Evolutionary conservation across 1,284 basidiomycete genomes (phyloP).

Genomic region (Leucoagaricus sp.): DNA sequence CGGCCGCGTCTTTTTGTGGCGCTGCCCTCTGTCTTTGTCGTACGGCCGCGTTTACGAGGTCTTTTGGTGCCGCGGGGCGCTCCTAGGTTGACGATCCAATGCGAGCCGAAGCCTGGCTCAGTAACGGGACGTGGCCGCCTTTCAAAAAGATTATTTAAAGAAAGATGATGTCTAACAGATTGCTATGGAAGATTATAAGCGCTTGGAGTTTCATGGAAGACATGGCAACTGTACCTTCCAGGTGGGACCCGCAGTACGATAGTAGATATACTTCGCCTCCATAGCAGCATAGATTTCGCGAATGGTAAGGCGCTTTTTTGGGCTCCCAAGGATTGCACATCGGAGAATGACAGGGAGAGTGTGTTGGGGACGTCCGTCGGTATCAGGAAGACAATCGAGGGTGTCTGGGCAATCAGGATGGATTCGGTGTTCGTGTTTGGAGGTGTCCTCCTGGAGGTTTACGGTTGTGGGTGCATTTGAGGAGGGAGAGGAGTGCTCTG

Average conservation of each 20-base stretch:
- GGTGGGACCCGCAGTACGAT: constrained; percentile 72
- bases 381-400: constrained; percentile 73
- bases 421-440: constrained; percentile 47
- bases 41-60: constrained; percentile 74
- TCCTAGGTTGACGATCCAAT: constrained; percentile 80
- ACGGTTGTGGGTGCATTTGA: constrained; percentile 13
- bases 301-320: constrained; percentile 73
- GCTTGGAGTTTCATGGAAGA: constrained; percentile 13
- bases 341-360: constrained; percentile 80
- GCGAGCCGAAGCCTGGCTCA: constrained; percentile 81
- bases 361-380: constrained; percentile 74
- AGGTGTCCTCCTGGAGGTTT: constrained; percentile 22
- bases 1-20: constrained; percentile 22
- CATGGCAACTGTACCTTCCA: constrained; percentile 63
- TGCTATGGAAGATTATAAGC: constrained; percentile 46
- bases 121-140: constrained; percentile 76
- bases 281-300: constrained; percentile 81
- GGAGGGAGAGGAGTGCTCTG: constrained; percentile 10
- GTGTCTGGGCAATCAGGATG: constrained; percentile 77
- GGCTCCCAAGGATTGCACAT: constrained; percentile 77
- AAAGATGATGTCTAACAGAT: constrained; percentile 82
- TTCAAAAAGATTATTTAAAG: constrained; percentile 77
- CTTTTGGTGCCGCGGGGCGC: constrained; percentile 82
- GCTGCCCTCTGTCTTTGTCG: constrained; percentile 40
- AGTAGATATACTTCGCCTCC: constrained; percentile 80